Percentiles rank a stretch among this genome's conserved stretches.
Conservation (phyloP, 768 basidiomycete genomes). For the Tylopilus subfusipes region DNA sequence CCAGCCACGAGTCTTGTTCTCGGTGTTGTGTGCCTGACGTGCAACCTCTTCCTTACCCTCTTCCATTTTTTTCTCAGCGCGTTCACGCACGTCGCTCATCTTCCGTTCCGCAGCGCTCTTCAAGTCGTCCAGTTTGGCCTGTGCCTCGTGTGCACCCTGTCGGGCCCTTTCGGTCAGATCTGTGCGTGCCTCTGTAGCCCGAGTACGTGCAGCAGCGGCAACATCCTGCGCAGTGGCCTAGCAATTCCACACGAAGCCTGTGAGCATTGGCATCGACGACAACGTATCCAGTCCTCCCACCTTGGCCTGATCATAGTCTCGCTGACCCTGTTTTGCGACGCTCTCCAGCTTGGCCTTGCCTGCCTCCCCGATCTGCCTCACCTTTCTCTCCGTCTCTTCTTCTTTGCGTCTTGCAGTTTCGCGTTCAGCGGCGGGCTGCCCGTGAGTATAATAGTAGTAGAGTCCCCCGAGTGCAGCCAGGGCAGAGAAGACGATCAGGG, state of each 20-base stretch:
- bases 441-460: constrained; percentile 37
- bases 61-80: constrained; percentile 26
- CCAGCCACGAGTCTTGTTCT: constrained; percentile 33
- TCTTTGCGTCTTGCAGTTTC: constrained; percentile 31
- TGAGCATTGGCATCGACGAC: background rate
- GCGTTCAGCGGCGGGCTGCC: constrained; percentile 17
- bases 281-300: constrained; percentile 17
- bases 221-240: constrained; percentile 24
- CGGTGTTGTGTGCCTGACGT: constrained; percentile 22
- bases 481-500: constrained; percentile 30
- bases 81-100: constrained; percentile 22
- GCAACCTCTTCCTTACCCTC: constrained; percentile 29
- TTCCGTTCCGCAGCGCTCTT: constrained; percentile 27
- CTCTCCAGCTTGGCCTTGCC: constrained; percentile 31
- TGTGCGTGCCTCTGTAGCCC: constrained; percentile 23
- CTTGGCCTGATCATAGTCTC: constrained; percentile 35
- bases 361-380: constrained; percentile 27
- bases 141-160: constrained; percentile 24
- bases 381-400: constrained; percentile 31
- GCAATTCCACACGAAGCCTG: background rate
- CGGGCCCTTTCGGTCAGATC: constrained; percentile 26
- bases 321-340: constrained; percentile 28
- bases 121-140: constrained; percentile 22
- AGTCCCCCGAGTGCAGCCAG: constrained; percentile 34
- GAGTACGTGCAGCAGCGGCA: constrained; percentile 5